phyloP scores from a whole-genome alignment of 257 asterid genomes.

The Solanum etuberosum region DNA sequence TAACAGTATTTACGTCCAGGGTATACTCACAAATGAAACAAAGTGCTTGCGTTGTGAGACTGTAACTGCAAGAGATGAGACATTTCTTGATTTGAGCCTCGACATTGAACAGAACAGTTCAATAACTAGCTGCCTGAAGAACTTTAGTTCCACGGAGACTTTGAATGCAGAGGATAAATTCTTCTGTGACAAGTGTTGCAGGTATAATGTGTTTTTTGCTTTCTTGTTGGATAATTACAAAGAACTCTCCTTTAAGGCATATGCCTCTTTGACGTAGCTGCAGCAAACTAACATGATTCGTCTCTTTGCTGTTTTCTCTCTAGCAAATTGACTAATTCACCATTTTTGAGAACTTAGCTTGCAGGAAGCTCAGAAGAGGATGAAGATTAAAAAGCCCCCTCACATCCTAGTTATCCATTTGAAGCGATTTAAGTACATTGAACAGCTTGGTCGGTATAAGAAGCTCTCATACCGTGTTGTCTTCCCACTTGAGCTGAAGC shows the following conservation, averaged over 20 bases:
- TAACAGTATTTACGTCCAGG: slow-evolving; percentile 30
- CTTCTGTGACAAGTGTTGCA: slow-evolving; percentile 85
- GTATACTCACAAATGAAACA: slow-evolving; percentile 83
- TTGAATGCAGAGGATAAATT: slow-evolving; percentile 82
- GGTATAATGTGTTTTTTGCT: slow-evolving; percentile 24
- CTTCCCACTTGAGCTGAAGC: slow-evolving; percentile 76
- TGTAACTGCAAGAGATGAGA: slow-evolving; percentile 90
- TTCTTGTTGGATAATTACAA: neutral
- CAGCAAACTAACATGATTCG: neutral
- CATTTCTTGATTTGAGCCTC: slow-evolving; percentile 79
- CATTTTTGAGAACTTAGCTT: slow-evolving; percentile 33
- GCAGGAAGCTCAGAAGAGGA: slow-evolving; percentile 93
- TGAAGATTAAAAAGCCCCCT: slow-evolving; percentile 81
- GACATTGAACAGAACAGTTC: slow-evolving; percentile 96
- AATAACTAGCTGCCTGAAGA: slow-evolving; percentile 90
- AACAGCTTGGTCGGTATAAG: slow-evolving; percentile 68
- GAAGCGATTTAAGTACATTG: slow-evolving; percentile 74
- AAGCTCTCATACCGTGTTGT: slow-evolving; percentile 80
- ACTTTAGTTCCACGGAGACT: slow-evolving; percentile 90
- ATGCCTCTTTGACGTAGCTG: neutral
- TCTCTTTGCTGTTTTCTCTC: neutral
- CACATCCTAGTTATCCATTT: slow-evolving; percentile 73
- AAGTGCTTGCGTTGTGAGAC: slow-evolving; percentile 85
- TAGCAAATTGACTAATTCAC: neutral
- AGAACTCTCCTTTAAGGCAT: neutral